Percentiles rank a stretch among this genome's conserved stretches.
These are phyloP conservation scores for Trichocladium uniseriatum DNA, from an alignment of 495 filamentous ascomycete genomes.

Conservation along the genomic window DNA sequence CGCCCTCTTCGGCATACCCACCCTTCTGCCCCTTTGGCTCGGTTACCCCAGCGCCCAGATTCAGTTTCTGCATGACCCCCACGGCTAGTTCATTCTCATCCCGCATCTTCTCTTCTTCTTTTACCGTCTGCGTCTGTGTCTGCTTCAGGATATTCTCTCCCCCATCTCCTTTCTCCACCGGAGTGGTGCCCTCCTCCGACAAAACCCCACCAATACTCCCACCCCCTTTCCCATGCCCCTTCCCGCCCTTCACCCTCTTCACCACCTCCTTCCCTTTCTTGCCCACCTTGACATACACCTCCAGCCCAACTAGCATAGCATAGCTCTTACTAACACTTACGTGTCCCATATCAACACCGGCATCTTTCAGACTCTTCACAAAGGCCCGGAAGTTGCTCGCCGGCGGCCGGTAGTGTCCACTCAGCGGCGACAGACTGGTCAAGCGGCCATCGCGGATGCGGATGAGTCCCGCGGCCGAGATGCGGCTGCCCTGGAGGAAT, in stretches of 20 bases:
- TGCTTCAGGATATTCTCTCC: neutral
- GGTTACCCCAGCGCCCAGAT: slow-evolving; percentile 15
- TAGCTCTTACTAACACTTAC: slow-evolving; percentile 74
- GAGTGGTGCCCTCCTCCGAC: slow-evolving; percentile 9
- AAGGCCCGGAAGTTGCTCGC: slow-evolving; percentile 72
- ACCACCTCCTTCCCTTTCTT: slow-evolving; percentile 29
- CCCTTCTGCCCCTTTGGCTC: slow-evolving; percentile 19
- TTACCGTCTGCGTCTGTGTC: neutral
- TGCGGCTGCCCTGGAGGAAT: slow-evolving; percentile 73
- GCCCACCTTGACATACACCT: slow-evolving; percentile 60
- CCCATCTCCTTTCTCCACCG: slow-evolving; percentile 20
- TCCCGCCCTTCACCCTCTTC: neutral
- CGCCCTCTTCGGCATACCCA: neutral
- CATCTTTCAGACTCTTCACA: slow-evolving; percentile 57
- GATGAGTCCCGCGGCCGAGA: slow-evolving; percentile 76
- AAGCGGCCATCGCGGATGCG: slow-evolving; percentile 74
- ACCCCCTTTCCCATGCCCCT: neutral
- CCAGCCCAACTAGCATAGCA: slow-evolving; percentile 70
- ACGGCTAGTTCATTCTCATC: slow-evolving; percentile 28
- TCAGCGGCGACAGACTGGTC: slow-evolving; percentile 45
- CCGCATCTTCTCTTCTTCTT: slow-evolving; percentile 20
- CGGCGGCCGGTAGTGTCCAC: slow-evolving; percentile 83
- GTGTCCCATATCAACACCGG: slow-evolving; percentile 68
- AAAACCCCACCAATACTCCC: neutral
- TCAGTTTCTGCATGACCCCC: slow-evolving; percentile 27